Conservation (phyloP, 495 filamentous ascomycete species). For the Neurospora sp. region DNA sequence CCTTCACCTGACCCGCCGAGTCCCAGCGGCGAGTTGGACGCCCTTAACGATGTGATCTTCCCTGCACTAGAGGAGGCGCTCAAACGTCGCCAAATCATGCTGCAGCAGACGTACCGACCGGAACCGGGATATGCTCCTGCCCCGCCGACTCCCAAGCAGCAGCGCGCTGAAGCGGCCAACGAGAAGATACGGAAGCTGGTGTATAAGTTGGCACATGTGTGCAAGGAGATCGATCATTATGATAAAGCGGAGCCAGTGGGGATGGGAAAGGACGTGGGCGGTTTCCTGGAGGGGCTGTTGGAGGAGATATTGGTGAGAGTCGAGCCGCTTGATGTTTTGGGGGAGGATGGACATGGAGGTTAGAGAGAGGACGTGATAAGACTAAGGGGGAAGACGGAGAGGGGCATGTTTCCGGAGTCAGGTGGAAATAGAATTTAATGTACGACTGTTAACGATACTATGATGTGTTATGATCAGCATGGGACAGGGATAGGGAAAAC, state of each 20-base stretch:
- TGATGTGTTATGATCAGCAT: not conserved
- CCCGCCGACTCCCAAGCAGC: conserved; percentile 38
- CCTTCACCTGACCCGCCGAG: conserved; percentile 36
- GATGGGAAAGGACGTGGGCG: conserved; percentile 80
- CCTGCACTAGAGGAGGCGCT: conserved; percentile 86
- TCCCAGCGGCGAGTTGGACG: conserved; percentile 42
- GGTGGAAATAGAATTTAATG: not conserved
- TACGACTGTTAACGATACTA: not conserved
- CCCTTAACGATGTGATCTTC: conserved; percentile 73
- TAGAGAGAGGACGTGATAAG: not conserved
- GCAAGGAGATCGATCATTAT: conserved; percentile 77
- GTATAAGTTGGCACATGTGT: conserved; percentile 62
- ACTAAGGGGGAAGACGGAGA: not conserved
- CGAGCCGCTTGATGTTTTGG: conserved; percentile 61
- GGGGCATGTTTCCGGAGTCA: not conserved
- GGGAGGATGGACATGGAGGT: conserved; percentile 14
- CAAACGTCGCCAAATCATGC: conserved; percentile 58
- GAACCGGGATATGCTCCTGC: conserved; percentile 19
- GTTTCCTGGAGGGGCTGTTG: conserved; percentile 81
- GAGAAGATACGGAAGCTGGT: conserved; percentile 71
- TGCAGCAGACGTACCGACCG: conserved; percentile 44
- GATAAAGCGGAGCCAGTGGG: conserved; percentile 76
- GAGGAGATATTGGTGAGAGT: conserved; percentile 93
- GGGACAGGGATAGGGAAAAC: not conserved
- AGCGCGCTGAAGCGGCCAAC: conserved; percentile 64